Evolutionary conservation across 2,329 filamentous ascomycete genomes (phyloP), one percentile per base, ranked within the genome.

Genomic region (Verticillium nonalfalfae): DNA sequence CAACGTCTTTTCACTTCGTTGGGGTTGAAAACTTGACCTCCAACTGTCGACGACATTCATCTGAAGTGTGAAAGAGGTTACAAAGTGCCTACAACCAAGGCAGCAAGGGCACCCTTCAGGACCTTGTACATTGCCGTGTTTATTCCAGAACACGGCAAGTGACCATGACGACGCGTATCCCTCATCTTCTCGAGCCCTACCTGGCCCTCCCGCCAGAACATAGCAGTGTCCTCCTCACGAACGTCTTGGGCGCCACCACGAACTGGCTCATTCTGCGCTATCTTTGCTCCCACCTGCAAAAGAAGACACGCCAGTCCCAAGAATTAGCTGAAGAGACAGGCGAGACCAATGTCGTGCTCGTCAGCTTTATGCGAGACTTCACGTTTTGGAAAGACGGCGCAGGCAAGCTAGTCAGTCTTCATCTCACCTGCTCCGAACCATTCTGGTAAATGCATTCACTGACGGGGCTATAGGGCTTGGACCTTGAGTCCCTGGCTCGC

Each of bases 361-460:
- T 95, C 62, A 96, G 90, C 76, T 97, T 95, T 75, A 77, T 96
- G 75, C 83, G 91, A 63, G 89, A 94, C 68, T 84, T 83, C 65
- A 78, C 83, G 1, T 96, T 96, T 71, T 97, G 93, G 92, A 86
- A 79, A 64, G 84, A 88, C 3, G 88, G 90, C 58, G 83, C 82
- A 2, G 82, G 85, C 59, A 88, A 88, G 73, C 74, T 92, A 70
- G 89, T 91, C 75, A 66, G 80, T 72, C 40, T 4, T 31, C n/a
- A 7, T 66, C 52, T 1, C 21, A 36, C 57, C 56, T 33, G 52
- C 56, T 55, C 31, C 15, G 21, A 38, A 10, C 45, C 13, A 10
- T 36, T 7, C n/a, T 9, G n/a, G 11, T 18, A 10, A 52, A 5
- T 11, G 10, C 4, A 10, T 11, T 11, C 7, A 11, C 33, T 56